Conservation (phyloP, 371 early-diverging fungal genomes). For the Batkoa obscura region DNA sequence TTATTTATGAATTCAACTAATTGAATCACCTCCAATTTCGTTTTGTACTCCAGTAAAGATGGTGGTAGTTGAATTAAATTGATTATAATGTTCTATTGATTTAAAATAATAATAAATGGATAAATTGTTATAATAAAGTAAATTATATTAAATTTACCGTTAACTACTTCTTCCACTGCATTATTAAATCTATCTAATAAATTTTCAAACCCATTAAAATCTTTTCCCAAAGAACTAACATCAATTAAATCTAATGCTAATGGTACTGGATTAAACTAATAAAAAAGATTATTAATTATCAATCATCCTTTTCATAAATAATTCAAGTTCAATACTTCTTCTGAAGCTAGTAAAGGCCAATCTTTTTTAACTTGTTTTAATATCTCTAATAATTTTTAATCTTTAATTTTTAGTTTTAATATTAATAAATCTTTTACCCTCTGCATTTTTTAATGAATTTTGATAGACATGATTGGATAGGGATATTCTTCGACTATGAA, state of each 20-base stretch:
- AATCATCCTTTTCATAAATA: no score
- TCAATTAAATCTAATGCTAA: slow-evolving; percentile 74
- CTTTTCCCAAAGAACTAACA: slow-evolving; percentile 58
- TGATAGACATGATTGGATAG: no score
- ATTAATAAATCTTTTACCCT: no score
- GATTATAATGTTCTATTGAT: slow-evolving; percentile 62
- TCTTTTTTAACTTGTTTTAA: no score
- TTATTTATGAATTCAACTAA: slow-evolving; percentile 3
- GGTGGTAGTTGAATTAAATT: slow-evolving; percentile 80
- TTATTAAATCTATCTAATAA: slow-evolving; percentile 52
- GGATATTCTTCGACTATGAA: no score
- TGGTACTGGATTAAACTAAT: slow-evolving; percentile 76
- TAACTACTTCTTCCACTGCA: slow-evolving; percentile 70
- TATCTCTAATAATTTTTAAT: no score
- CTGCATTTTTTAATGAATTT: no score
- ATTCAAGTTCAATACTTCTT: no score
- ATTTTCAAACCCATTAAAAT: slow-evolving; percentile 48
- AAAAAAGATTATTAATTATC: no score
- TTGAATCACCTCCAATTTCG: slow-evolving; percentile 7
- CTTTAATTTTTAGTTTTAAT: no score
- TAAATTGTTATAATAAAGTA: no score
- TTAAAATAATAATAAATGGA: not conserved
- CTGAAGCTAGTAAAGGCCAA: no score
- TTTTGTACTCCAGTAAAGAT: slow-evolving; percentile 61
- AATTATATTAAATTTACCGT: slow-evolving; percentile 27